phyloP scores from a whole-genome alignment of 2,329 filamentous ascomycete species.

The Tolypocladium amazonense region DNA sequence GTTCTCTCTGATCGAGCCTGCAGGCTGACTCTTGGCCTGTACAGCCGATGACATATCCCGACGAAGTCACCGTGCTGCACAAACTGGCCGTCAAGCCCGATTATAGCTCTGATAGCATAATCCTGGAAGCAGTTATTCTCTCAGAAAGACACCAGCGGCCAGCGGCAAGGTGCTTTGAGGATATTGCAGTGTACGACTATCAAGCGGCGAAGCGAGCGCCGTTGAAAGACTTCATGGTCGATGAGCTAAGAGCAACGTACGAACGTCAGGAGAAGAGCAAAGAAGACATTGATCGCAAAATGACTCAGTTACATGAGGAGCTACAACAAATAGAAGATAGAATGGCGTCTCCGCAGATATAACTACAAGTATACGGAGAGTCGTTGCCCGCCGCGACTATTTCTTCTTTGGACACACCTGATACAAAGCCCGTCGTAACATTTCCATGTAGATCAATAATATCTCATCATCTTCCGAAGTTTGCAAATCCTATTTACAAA shows the following conservation, averaged over 20 bases:
- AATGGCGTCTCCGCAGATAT: neutral
- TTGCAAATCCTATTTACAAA: neutral
- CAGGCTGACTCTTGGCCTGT: neutral
- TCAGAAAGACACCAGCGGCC: constrained; percentile 64
- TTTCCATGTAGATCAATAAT: neutral
- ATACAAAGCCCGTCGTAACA: neutral
- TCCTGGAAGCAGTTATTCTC: constrained; percentile 53
- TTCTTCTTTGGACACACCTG: neutral
- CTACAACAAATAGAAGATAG: constrained; percentile 2
- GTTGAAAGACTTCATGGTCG: constrained; percentile 29
- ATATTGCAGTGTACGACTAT: constrained; percentile 21
- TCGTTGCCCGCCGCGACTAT: neutral
- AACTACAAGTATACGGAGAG: neutral
- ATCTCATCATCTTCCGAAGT: neutral
- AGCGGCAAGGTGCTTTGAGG: constrained; percentile 63
- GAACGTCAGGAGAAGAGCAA: constrained; percentile 18
- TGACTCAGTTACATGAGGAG: constrained; percentile 5
- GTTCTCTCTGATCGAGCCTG: neutral
- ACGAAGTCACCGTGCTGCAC: constrained; percentile 75
- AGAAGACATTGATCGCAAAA: constrained; percentile 6
- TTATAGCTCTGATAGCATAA: constrained; percentile 34
- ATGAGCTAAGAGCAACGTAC: constrained; percentile 24
- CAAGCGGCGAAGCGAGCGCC: constrained; percentile 21
- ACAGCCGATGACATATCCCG: constrained; percentile 74
- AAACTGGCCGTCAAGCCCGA: constrained; percentile 50